Conservation (phyloP, 108 stramenopile species). For the Phaeodactylum tricornutum region DNA sequence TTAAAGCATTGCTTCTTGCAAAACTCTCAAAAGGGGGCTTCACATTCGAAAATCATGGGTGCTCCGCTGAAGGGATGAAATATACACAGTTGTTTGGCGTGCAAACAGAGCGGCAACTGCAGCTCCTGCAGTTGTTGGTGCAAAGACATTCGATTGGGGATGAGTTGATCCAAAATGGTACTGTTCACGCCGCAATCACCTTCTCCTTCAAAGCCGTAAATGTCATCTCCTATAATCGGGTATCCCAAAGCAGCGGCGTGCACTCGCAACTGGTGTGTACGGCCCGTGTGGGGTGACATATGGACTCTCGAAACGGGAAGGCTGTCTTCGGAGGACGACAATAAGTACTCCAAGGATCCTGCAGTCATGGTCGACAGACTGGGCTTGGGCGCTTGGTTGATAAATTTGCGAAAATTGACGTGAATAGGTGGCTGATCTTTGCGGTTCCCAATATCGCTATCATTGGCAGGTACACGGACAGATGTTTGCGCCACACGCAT, state of each 20-base stretch:
- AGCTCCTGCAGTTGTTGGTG: not conserved
- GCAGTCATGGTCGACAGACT: slow-evolving; percentile 40
- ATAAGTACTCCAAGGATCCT: slow-evolving; percentile 29
- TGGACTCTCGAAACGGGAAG: slow-evolving; percentile 44
- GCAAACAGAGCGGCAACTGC: slow-evolving; percentile 46
- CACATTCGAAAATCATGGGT: slow-evolving; percentile 47
- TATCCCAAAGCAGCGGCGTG: slow-evolving; percentile 69
- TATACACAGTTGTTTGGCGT: slow-evolving; percentile 45
- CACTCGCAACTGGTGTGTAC: slow-evolving; percentile 77
- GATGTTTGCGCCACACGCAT: slow-evolving; percentile 48
- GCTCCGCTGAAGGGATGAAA: slow-evolving; percentile 53
- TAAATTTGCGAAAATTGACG: slow-evolving; percentile 41
- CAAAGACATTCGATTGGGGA: no score
- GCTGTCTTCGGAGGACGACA: slow-evolving; percentile 1
- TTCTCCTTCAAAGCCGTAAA: slow-evolving; percentile 49
- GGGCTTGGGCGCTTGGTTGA: slow-evolving; percentile 43
- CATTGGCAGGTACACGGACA: no score
- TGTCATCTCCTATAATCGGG: slow-evolving; percentile 78
- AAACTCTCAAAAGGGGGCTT: slow-evolving; percentile 42
- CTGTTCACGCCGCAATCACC: not conserved
- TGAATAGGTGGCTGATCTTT: no score
- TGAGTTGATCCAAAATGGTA: not conserved
- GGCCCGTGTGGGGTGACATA: slow-evolving; percentile 47
- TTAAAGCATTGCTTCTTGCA: no score
- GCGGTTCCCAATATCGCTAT: no score